Evolutionary conservation across 768 basidiomycete species (phyloP).

Genomic region (Pleurotus ostreatus): DNA sequence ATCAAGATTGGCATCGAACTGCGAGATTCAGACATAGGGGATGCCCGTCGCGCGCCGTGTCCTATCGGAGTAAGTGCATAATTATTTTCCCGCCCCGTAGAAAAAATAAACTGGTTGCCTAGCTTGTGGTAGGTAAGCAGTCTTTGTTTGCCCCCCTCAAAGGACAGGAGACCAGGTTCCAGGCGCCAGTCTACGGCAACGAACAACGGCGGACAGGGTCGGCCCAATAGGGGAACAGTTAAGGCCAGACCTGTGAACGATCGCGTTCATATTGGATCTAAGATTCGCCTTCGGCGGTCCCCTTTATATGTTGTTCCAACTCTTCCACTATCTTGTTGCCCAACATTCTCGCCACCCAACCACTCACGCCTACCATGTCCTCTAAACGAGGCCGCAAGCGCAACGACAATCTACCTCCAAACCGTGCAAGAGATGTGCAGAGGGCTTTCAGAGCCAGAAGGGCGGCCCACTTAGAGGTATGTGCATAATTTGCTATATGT

Average conservation of each 20-base stretch:
- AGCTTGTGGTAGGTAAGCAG: no score
- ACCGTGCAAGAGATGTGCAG: constrained; percentile 85
- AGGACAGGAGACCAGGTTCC: not conserved
- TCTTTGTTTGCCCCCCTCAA: not conserved
- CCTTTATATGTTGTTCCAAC: constrained; percentile 37
- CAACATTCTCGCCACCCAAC: constrained; percentile 22
- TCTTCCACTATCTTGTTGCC: constrained; percentile 21
- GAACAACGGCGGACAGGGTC: constrained; percentile 4
- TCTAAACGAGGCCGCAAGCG: constrained; percentile 86
- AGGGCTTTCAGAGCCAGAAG: constrained; percentile 85
- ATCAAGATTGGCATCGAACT: not conserved
- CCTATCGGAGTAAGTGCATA: no score
- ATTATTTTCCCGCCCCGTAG: no score
- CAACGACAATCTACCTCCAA: constrained; percentile 75
- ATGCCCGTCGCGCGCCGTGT: not conserved
- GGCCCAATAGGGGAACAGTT: constrained; percentile 1
- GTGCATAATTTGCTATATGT: constrained; percentile 27
- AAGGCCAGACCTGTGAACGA: constrained; percentile 8
- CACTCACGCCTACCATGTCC: constrained; percentile 51
- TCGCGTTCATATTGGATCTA: constrained; percentile 7
- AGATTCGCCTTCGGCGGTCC: constrained; percentile 12
- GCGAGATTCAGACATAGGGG: constrained; percentile 6
- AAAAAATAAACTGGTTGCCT: no score
- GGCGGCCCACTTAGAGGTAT: constrained; percentile 81
- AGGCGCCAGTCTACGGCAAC: constrained; percentile 1